Conservation (phyloP, 2,329 filamentous ascomycete species). For the Colletotrichum orchidophilum region DNA sequence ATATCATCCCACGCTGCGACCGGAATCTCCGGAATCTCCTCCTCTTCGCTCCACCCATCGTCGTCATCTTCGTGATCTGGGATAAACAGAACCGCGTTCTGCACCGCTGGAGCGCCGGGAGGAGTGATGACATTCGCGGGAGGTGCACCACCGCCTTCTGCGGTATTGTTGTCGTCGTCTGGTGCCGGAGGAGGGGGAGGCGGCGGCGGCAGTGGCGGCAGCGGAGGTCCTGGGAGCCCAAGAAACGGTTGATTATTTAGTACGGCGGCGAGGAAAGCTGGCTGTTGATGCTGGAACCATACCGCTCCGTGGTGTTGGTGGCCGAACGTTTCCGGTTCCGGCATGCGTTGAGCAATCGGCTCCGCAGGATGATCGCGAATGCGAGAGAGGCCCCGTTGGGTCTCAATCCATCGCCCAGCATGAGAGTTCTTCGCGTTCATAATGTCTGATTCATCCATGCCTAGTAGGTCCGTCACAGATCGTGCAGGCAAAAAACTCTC, state of each 20-base stretch:
- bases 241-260: slow-evolving; percentile 3
- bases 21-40: slow-evolving; percentile 33
- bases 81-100: background rate
- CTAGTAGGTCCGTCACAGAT: slow-evolving; percentile 10
- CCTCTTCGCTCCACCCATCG: slow-evolving; percentile 29
- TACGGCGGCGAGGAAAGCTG: background rate
- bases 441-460: slow-evolving; percentile 7
- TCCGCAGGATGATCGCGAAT: slow-evolving; percentile 29
- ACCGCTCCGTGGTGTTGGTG: background rate
- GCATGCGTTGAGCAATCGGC: slow-evolving; percentile 3
- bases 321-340: slow-evolving; percentile 8
- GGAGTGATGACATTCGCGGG: background rate
- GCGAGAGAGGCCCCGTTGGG: slow-evolving; percentile 15
- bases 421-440: slow-evolving; percentile 17
- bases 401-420: slow-evolving; percentile 27
- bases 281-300: slow-evolving; percentile 11
- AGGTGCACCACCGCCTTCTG: background rate
- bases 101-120: background rate
- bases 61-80: slow-evolving; percentile 30
- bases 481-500: slow-evolving; percentile 52
- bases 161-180: slow-evolving; percentile 15
- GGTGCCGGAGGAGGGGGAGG: background rate
- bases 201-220: background rate
- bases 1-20: slow-evolving; percentile 24
- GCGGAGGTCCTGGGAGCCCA: slow-evolving; percentile 4